Evolutionary conservation across 1,284 basidiomycete species (phyloP).

Genomic region (Apiotrichum montevideense): DNA sequence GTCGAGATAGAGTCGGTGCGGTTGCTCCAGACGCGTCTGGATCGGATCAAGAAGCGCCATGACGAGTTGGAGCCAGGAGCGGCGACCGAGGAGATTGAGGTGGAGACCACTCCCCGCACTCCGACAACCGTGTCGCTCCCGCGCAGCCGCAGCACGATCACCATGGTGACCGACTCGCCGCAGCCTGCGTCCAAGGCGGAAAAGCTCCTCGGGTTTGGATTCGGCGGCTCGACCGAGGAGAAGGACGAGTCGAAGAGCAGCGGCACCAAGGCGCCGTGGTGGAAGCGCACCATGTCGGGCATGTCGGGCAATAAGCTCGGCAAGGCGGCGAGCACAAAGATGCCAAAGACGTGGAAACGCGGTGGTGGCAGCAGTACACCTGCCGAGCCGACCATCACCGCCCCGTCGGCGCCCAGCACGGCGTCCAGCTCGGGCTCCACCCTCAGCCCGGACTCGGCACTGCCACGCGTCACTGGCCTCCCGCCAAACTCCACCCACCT

Average conservation of each 20-base stretch:
- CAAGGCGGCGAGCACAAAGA: slow-evolving; percentile 4
- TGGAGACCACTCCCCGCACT: slow-evolving; percentile 11
- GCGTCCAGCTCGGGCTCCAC: not conserved
- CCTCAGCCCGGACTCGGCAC: too few relatives aligned
- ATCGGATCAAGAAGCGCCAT: slow-evolving; percentile 49
- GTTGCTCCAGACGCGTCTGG: slow-evolving; percentile 49
- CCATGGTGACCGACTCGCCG: slow-evolving; percentile 43
- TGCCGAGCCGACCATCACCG: not conserved
- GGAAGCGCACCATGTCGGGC: slow-evolving; percentile 13
- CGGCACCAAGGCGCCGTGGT: slow-evolving; percentile 13
- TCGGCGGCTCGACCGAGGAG: slow-evolving; percentile 16
- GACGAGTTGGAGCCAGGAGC: slow-evolving; percentile 46
- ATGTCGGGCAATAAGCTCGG: not conserved
- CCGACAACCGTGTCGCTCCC: slow-evolving; percentile 26
- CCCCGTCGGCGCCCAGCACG: not conserved
- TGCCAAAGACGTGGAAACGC: slow-evolving; percentile 1
- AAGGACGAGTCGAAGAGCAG: slow-evolving; percentile 6
- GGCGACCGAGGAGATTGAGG: slow-evolving; percentile 3
- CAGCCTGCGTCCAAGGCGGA: slow-evolving; percentile 32
- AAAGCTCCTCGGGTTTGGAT: slow-evolving; percentile 33
- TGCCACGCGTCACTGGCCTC: not conserved
- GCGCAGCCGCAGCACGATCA: slow-evolving; percentile 45
- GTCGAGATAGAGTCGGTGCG: slow-evolving; percentile 48
- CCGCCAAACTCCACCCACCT: not conserved
- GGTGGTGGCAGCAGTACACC: not conserved